phyloP scores from a whole-genome alignment of 2,329 filamentous ascomycete genomes.

The Trichoderma harzianum region DNA sequence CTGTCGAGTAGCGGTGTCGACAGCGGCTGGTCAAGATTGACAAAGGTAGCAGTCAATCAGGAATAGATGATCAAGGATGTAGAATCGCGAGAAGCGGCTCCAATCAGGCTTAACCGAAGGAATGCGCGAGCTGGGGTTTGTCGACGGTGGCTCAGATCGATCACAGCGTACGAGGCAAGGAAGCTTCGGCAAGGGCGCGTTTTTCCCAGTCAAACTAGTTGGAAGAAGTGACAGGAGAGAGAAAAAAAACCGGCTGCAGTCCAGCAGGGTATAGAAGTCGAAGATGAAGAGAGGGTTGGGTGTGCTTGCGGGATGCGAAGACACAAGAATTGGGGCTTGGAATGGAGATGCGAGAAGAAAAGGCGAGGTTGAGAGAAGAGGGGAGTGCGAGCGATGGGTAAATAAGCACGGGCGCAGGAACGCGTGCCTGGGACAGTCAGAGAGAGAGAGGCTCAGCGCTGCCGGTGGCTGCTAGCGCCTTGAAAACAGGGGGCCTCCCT shows the following conservation, averaged over 20 bases:
- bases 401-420: slow-evolving; percentile 16
- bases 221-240: neutral
- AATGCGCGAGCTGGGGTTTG: slow-evolving; percentile 6
- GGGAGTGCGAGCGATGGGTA: slow-evolving; percentile 8
- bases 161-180: neutral
- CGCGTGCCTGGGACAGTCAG: slow-evolving; percentile 11
- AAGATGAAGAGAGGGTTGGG: neutral
- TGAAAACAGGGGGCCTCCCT: neutral
- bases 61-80: neutral
- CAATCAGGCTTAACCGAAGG: slow-evolving; percentile 4
- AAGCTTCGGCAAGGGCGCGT: slow-evolving; percentile 7
- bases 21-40: slow-evolving; percentile 10
- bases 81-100: slow-evolving; percentile 8
- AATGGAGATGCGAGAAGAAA: slow-evolving; percentile 9
- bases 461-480: slow-evolving; percentile 1
- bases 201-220: neutral
- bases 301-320: neutral
- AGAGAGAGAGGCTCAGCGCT: slow-evolving; percentile 8
- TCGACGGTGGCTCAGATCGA: neutral
- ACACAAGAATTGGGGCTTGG: neutral
- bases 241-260: neutral
- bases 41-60: slow-evolving; percentile 3
- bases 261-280: neutral
- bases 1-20: neutral
- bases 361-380: slow-evolving; percentile 3